A percentile compares a stretch with the other conserved stretches of the same genome.
Evolutionary conservation across 2,329 filamentous ascomycete species (phyloP).

Genomic region (Cladosporium sp.): DNA sequence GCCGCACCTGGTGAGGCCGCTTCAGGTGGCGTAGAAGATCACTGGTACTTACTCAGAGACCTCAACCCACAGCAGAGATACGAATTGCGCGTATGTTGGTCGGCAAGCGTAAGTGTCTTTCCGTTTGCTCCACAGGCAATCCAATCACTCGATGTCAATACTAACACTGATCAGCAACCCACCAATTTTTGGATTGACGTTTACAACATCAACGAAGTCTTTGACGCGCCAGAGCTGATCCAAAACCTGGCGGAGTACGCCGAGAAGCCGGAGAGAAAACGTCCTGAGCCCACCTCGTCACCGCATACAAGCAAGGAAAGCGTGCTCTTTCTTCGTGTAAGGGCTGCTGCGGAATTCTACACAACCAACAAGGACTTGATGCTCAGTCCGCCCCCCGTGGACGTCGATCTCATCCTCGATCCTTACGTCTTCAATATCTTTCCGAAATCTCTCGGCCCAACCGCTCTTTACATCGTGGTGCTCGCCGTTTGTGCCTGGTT

Average conservation of each 20-base stretch:
- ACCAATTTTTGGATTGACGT: constrained; percentile 68
- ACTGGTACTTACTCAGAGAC: constrained; percentile 72
- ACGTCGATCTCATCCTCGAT: constrained; percentile 77
- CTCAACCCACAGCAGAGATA: constrained; percentile 71
- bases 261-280: constrained; percentile 14
- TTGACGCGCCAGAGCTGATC: constrained; percentile 34
- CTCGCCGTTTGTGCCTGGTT: constrained; percentile 52
- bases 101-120: constrained; percentile 66
- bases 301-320: constrained; percentile 12
- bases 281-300: neutral
- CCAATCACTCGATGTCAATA: neutral
- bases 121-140: neutral
- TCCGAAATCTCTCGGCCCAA: constrained; percentile 69
- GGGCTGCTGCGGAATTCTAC: constrained; percentile 78
- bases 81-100: constrained; percentile 89
- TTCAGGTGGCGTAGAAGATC: constrained; percentile 51
- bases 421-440: constrained; percentile 75
- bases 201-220: constrained; percentile 55
- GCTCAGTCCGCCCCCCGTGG: constrained; percentile 64
- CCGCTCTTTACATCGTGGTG: constrained; percentile 58
- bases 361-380: constrained; percentile 69
- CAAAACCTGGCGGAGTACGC: constrained; percentile 25
- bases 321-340: constrained; percentile 63
- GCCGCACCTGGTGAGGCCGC: constrained; percentile 55
- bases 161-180: constrained; percentile 62